Evolutionary conservation across 2,329 filamentous ascomycete genomes (phyloP), one percentile per base, ranked within the genome.

Genomic region (Cercospora beticola): DNA sequence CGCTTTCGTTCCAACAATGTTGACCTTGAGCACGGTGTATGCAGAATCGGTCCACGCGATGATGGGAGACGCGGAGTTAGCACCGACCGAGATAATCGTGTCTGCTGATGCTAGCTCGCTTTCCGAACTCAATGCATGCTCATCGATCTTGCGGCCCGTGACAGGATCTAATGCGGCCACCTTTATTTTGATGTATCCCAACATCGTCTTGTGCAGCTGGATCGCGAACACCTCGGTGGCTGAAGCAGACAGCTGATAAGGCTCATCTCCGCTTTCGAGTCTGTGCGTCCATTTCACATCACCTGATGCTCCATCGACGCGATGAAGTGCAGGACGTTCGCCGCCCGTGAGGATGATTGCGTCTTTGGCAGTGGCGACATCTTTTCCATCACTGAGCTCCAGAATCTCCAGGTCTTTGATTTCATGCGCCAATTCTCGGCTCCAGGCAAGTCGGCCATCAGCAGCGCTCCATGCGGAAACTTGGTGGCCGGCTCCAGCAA

Each of bases 381-480:
- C 74, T 54, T 71, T 70, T 8, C 70, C 74, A 77, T 89, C 90
- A 26, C 87, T 88, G 76, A 92, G 82, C 80, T 91, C 90, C 79
- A 94, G 83, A 40, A 94, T 88, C 82, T 95, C 93, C 65, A 97
- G 80, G 78, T 92, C 92, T 76, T 86, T 86, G 18, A 90, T 84
- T 18, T 76, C 67, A 56, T 80, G 90, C 6, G 79, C 77, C 67
- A 92, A 88, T 59, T 84, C 82, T 52, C 85, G 85, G 67, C 88
- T 87, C 93, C 95, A 99, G 43, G 88, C 84, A 71, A 92, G 87
- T 75, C 91, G 89, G 30, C 95, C 95, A 74, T 90, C 92, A 60
- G 90, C 84, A 40, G 93, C 92, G 81, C 92, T 90, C 94, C 94
- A 98, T 14, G 91, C 87, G 64, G 90, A 87, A 30, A 97, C 88